A percentile compares a stretch with the other conserved stretches of the same genome.
Conservation (phyloP, 2,329 filamentous ascomycete genomes). For the Trichocomaceae sp. region DNA sequence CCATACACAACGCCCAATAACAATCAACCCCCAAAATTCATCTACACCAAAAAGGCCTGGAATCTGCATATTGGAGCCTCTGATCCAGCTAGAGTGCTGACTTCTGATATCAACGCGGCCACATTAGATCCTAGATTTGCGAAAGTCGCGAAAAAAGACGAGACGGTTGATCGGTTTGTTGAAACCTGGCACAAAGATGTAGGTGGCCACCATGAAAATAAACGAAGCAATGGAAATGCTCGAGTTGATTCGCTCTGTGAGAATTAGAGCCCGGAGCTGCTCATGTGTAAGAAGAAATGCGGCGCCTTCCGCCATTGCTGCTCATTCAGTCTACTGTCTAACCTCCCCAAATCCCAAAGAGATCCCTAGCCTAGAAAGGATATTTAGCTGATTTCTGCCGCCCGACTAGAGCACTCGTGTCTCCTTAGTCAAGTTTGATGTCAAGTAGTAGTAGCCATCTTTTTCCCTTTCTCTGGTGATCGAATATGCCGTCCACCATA, state of each 20-base stretch:
- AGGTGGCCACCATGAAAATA: constrained; percentile 19
- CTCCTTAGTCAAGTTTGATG: not conserved
- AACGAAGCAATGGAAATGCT: constrained; percentile 17
- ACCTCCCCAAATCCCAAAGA: too few relatives aligned
- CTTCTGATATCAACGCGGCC: constrained; percentile 62
- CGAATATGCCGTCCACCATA: too few relatives aligned
- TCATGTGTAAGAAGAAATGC: not conserved
- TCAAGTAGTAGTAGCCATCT: not conserved
- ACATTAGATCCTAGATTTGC: constrained; percentile 70
- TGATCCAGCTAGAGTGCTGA: constrained; percentile 44
- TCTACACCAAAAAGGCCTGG: constrained; percentile 67
- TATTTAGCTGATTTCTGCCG: not conserved
- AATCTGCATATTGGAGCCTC: constrained; percentile 60
- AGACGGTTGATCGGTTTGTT: constrained; percentile 59
- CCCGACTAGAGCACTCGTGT: not conserved
- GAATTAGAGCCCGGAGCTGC: constrained; percentile 10
- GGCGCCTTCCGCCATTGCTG: not conserved
- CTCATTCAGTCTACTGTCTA: not conserved
- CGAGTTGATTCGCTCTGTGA: constrained; percentile 19
- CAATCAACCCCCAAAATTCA: constrained; percentile 59
- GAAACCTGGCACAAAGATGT: constrained; percentile 16
- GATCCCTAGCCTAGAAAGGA: not conserved
- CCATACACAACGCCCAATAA: constrained; percentile 70
- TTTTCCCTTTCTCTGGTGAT: not conserved
- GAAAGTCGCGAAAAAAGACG: constrained; percentile 68